A percentile compares a stretch with the other conserved stretches of the same genome.
These are phyloP conservation scores for Phaeosphaeria sp. DNA, from an alignment of 2,329 filamentous ascomycete species.

Conservation along the genomic window DNA sequence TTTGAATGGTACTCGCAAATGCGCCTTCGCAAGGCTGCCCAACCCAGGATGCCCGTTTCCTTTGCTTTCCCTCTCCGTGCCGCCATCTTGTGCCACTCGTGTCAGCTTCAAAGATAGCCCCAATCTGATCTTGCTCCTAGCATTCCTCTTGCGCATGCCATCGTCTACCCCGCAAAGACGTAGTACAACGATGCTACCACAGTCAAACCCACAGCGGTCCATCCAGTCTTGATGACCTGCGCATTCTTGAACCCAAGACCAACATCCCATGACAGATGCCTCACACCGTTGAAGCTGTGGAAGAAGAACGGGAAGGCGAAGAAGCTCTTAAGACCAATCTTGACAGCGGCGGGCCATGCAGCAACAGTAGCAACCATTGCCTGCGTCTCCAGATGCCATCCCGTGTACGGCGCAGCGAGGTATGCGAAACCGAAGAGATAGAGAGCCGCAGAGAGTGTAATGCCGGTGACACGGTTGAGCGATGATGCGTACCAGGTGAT, in stretches of 20 bases:
- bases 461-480: slow-evolving; percentile 85
- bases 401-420: slow-evolving; percentile 77
- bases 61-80: background rate
- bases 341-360: slow-evolving; percentile 64
- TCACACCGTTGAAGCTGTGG: slow-evolving; percentile 72
- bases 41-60: background rate
- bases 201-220: slow-evolving; percentile 66
- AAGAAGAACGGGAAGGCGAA: slow-evolving; percentile 71
- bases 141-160: background rate
- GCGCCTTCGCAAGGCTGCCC: background rate
- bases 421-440: slow-evolving; percentile 85
- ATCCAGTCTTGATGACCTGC: slow-evolving; percentile 70
- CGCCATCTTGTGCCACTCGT: background rate
- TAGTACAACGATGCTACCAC: slow-evolving; percentile 48
- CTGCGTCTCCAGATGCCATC: slow-evolving; percentile 71
- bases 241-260: slow-evolving; percentile 68
- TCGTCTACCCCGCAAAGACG: slow-evolving; percentile 24
- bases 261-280: slow-evolving; percentile 75
- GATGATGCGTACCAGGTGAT: slow-evolving; percentile 82
- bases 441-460: slow-evolving; percentile 71
- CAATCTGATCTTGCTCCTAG: background rate
- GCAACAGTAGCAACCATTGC: slow-evolving; percentile 70
- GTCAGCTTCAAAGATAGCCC: background rate
- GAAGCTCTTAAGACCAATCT: slow-evolving; percentile 65
- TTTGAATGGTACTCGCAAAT: background rate